phyloP scores from a whole-genome alignment of 1,284 basidiomycete species.

The Mycena citricolor region DNA sequence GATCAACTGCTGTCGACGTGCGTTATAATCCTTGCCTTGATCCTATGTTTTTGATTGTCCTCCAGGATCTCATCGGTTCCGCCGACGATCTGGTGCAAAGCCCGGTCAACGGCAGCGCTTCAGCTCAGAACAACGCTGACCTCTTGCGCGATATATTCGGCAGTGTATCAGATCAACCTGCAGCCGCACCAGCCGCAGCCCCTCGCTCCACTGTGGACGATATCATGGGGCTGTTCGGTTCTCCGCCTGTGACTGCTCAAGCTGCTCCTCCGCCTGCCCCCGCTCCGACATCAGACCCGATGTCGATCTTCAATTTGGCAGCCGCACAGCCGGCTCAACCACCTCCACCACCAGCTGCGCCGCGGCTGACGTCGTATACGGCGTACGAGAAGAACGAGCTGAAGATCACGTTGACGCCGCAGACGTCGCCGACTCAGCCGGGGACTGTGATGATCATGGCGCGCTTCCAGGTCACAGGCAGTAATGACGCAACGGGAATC shows the following conservation, averaged over 20 bases:
- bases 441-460: slow-evolving; percentile 91
- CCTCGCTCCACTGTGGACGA: slow-evolving; percentile 73
- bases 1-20: slow-evolving; percentile 79
- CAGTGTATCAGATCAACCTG: slow-evolving; percentile 25
- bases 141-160: slow-evolving; percentile 95
- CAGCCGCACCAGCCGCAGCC: slow-evolving; percentile 41
- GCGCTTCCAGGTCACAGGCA: slow-evolving; percentile 75
- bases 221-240: slow-evolving; percentile 88
- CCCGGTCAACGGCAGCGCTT: slow-evolving; percentile 40
- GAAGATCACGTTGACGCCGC: slow-evolving; percentile 87
- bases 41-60: slow-evolving; percentile 1
- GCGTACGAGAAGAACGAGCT: slow-evolving; percentile 93
- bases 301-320: slow-evolving; percentile 34
- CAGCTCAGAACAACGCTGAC: slow-evolving; percentile 78
- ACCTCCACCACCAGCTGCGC: slow-evolving; percentile 40
- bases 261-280: slow-evolving; percentile 36
- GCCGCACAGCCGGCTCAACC: slow-evolving; percentile 29
- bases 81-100: slow-evolving; percentile 76
- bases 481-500: slow-evolving; percentile 55
- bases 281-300: slow-evolving; percentile 36
- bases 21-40: slow-evolving; percentile 22
- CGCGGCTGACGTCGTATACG: slow-evolving; percentile 70
- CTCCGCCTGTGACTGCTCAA: slow-evolving; percentile 40
- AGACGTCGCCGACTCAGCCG: slow-evolving; percentile 74
- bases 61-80: slow-evolving; percentile 16